Evolutionary conservation across 495 filamentous ascomycete genomes (phyloP), one percentile per base, ranked within the genome.

Genomic region (Aspergillus incahuasiensis): DNA sequence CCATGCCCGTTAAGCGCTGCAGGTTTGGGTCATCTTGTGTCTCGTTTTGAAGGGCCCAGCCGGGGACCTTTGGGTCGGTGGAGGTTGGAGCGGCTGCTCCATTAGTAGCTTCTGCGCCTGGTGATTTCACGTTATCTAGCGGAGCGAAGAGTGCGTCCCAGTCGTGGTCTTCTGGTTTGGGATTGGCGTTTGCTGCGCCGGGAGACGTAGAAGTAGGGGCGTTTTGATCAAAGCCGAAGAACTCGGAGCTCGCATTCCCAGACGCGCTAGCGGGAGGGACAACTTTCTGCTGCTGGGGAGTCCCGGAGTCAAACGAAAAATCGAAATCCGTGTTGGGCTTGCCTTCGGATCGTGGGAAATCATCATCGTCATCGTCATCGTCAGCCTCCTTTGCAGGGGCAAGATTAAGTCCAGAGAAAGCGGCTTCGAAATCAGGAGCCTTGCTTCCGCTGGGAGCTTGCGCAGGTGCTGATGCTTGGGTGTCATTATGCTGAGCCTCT

Each of bases 101-200:
- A 34, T 64, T 64, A 24, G 67, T 54, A 6, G 64, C 66, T 20
- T 61, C 54, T 5, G 71, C 61, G 8, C 68, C 60, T 9, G 54
- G 46, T 3, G 78, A 72, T 58, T 74, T 78, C 22, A 81, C 69
- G 0, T 75, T 75, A 35, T 91, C 87, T 6, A 95, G 72, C 28
- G 87, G 84, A 3, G 90, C 88, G 66, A 97, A 97, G 22, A 98
- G 90, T 19, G 90, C 88, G 59, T 97, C 94, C 94, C 94, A 98
- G 63, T 97, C 92, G 59, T 96, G 88, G 19, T 56, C 52, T 39
- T 58, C 59, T 5, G 63, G 58, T 46, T 76, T 71, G 41, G 59
- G 49, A 32, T 57, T 63, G 44, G 67, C 63, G 60, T 70, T 55
- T 48, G 70, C 50, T 46, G 66, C 41, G 35, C 59, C 48, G 42